A percentile compares a stretch with the other conserved stretches of the same genome.
These are phyloP conservation scores for Actinomortierella ambigua DNA, from an alignment of 371 early-diverging fungal species.

Conservation along the genomic window DNA sequence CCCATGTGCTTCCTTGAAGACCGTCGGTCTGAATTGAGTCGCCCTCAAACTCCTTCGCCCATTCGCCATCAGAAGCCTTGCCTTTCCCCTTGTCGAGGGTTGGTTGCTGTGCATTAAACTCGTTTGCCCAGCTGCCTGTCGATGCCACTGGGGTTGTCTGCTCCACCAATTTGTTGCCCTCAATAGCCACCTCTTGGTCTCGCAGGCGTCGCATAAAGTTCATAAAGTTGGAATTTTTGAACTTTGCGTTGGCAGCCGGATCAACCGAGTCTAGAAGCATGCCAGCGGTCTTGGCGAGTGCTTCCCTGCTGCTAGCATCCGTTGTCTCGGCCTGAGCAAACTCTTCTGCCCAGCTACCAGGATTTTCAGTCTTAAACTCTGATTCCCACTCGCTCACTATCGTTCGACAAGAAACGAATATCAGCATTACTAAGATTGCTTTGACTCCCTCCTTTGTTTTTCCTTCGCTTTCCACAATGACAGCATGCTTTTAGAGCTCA, in stretches of 20 bases:
- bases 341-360: constrained; percentile 49
- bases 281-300: constrained; percentile 86
- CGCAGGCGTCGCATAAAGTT: constrained; percentile 88
- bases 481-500: constrained; percentile 8
- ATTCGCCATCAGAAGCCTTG: constrained; percentile 24
- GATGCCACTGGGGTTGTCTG: constrained; percentile 44
- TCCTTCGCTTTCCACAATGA: too few relatives aligned
- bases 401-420: not conserved
- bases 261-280: constrained; percentile 81
- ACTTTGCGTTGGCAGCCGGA: constrained; percentile 83
- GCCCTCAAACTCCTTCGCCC: constrained; percentile 56
- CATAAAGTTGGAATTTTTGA: constrained; percentile 90
- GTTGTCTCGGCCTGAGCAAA: constrained; percentile 45
- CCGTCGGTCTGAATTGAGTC: too few relatives aligned
- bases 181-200: constrained; percentile 86
- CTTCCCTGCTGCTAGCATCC: constrained; percentile 51
- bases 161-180: constrained; percentile 83
- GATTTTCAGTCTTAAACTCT: constrained; percentile 41
- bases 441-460: too few relatives aligned
- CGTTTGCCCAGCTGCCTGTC: constrained; percentile 46
- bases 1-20: constrained; percentile 51
- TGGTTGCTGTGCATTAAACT: constrained; percentile 51
- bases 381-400: constrained; percentile 35
- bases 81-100: constrained; percentile 22
- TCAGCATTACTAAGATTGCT: too few relatives aligned